A percentile compares a stretch with the other conserved stretches of the same genome.
phyloP scores from a whole-genome alignment of 495 filamentous ascomycete species.

The Penicillium coffeae region DNA sequence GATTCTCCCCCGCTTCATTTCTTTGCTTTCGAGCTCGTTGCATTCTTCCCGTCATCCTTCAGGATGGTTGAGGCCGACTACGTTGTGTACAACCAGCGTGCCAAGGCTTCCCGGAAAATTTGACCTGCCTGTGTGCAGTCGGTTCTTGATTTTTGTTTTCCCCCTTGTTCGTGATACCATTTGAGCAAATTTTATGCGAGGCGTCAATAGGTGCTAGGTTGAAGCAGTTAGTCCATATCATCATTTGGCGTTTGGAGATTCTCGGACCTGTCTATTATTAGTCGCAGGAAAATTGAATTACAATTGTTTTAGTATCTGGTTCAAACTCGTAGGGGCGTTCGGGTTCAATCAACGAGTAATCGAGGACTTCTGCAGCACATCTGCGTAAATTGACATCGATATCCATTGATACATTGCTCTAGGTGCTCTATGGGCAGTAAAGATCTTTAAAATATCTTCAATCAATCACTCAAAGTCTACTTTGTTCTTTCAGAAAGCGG shows the following conservation, averaged over 20 bases:
- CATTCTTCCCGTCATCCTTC: not conserved
- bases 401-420: no score
- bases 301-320: not conserved
- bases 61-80: not conserved
- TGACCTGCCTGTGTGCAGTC: not conserved
- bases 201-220: slow-evolving; percentile 11
- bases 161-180: slow-evolving; percentile 15
- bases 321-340: no score
- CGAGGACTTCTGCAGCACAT: no score
- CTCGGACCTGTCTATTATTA: not conserved
- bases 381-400: no score
- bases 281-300: not conserved
- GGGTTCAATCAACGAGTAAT: no score
- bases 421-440: no score
- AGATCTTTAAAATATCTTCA: no score
- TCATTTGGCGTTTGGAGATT: slow-evolving; percentile 10
- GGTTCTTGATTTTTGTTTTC: not conserved
- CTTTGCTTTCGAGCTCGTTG: not conserved
- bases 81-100: not conserved
- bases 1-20: slow-evolving; percentile 1
- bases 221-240: not conserved
- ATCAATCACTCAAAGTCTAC: not conserved
- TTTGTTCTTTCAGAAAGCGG: not conserved
- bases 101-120: not conserved
- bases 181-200: slow-evolving; percentile 12